Base-by-base conservation (phyloP, 495 filamentous ascomycete genomes). In the Aspergillus campestris region DNA sequence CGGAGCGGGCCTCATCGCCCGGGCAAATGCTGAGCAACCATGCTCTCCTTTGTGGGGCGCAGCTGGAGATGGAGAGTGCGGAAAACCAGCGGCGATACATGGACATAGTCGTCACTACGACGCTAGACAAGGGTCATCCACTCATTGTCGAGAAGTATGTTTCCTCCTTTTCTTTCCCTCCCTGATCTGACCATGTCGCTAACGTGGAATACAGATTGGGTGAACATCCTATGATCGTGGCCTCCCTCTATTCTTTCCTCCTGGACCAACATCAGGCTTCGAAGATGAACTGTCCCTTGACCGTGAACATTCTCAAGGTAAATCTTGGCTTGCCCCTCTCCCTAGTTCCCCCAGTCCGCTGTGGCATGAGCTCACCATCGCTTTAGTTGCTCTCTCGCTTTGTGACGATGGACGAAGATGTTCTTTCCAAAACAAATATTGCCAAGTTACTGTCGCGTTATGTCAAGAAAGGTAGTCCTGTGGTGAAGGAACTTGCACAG, bases 381-480 rank as follows among this genome's bases (percentile, higher is more conserved):
- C 18, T 4, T 24, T 51, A 82, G 73, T 63, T 91, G 27, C 67
- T 91, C 49, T 65, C 76, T 1, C 70, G 70, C 8, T 84, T 86
- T 53, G 70, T 77, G 8, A 84, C 73, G 3, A 71, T 86, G 60
- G 79, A 78, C 42, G 74, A 77, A 42, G 75, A 79, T 13, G 51
- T 80, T 5, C 67, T 86, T 14, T 72, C 79, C 42, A 81, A 76
- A 45, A 79, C 80, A 13, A 90, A 89, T 51, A 67, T 92, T 33
- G 70, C 77, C 28, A 81, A 78, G 43, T 60, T 84, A 9, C 61
- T 81, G 3, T 74, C 77, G 5, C 76, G 79, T 39, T 78, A 85
- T 36, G 65, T 74, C 18, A 86, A 84, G 58, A 79, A 79, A 45
- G 83, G 86, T 4, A 80, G 82, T 43, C 74, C 75, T 5, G 67